Evolutionary conservation across 179 eudicot species (phyloP).

Genomic region (Spergularia azorica): DNA sequence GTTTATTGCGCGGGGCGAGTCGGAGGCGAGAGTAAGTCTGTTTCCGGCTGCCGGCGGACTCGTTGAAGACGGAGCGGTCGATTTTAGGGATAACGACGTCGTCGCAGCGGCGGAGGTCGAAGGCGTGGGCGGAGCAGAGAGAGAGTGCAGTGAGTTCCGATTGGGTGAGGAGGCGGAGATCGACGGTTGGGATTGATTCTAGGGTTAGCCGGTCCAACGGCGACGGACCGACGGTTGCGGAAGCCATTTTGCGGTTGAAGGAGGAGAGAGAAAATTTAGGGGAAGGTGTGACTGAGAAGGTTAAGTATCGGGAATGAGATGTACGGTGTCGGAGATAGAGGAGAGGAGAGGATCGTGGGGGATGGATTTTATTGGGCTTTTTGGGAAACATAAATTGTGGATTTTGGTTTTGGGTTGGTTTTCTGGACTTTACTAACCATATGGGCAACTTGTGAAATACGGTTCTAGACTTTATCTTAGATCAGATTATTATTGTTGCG

Average conservation of each 20-base stretch:
- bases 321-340: conserved; percentile 17
- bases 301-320: background rate
- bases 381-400: background rate
- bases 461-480: background rate
- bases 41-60: conserved; percentile 86
- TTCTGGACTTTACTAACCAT: too few species aligned
- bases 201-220: conserved; percentile 36
- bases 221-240: conserved; percentile 41
- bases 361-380: conserved; percentile 5
- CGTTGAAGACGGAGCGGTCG: conserved; percentile 88
- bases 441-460: background rate
- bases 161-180: conserved; percentile 80
- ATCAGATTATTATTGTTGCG: too few species aligned
- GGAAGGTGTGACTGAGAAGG: conserved; percentile 18
- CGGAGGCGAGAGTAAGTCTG: conserved; percentile 88
- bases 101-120: conserved; percentile 56
- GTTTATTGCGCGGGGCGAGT: conserved; percentile 55
- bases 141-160: conserved; percentile 78
- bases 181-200: conserved; percentile 65
- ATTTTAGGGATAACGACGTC: conserved; percentile 80
- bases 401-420: background rate
- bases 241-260: conserved; percentile 35
- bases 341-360: background rate
- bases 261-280: conserved; percentile 7
- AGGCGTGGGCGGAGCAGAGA: conserved; percentile 50